Evolutionary conservation across 805 yeast genomes (phyloP), one percentile per base, ranked within the genome.

Genomic region (Metschnikowia lunata): DNA sequence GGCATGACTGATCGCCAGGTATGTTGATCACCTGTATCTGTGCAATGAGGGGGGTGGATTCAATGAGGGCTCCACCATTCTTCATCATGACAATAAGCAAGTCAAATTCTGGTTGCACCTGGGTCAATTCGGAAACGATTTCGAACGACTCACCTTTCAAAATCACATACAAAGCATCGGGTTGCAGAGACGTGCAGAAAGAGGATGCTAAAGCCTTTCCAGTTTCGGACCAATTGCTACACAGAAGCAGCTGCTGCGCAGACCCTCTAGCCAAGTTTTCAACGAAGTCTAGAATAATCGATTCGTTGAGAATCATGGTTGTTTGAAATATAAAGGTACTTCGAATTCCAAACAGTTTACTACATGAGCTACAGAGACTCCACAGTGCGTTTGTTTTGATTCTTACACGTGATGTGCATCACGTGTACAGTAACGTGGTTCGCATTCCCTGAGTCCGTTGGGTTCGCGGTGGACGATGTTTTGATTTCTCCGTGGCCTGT

Each of bases 1-100:
- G 29, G 12, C 8, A 7, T 28, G 9, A 12, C 12, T 34, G 12
- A 12, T 41, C 7, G 8, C 40, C 42, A 8, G 57, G 54, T 14
- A 51, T 45, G 36, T 47, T 52, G 26, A 52, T 47, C 26, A 52
- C 50, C 31, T 49, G 50, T 11, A 52, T 37, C 45, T 52, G 57
- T 30, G 42, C 27, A 9, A 42, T 27, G 6, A 51, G 42, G 7
- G 55, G 46, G 14, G 26, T 11, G 8, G 18, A 18, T 8, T 40
- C 39, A 28, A 26, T 13, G n/a, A 52, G 36, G 1, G 37, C 34
- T 6, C 50, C 52, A 7, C 44, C 43, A 8, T 44, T 42, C 27
- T 52, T 52, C 13, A 51, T 37, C 26, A 52, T 23, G 3, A 43
- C 48, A 9, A 47, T 28, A 37, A 49, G 34, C 15, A 45, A 38